Percentiles rank a stretch among this genome's conserved stretches.
Evolutionary conservation across 164 flowering plant genomes (phyloP).

Genomic region (Stephania yunnanensis): DNA sequence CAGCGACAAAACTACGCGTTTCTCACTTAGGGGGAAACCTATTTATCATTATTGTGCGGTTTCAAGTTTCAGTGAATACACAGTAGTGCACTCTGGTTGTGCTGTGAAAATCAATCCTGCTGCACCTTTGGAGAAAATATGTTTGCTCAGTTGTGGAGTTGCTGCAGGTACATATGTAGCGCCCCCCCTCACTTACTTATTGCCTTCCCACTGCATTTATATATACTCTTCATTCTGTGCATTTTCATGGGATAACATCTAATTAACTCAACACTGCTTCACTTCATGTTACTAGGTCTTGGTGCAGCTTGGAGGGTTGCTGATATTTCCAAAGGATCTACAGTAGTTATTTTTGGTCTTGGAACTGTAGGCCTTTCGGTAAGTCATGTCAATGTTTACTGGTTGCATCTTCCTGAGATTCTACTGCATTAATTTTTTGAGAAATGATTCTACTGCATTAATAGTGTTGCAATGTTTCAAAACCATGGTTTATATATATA

Average conservation of each 20-base stretch:
- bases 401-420: background rate
- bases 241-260: no score
- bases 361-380: slow-evolving; percentile 98
- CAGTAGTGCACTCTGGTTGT: slow-evolving; percentile 93
- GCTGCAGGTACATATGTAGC: slow-evolving; percentile 63
- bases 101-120: slow-evolving; percentile 71
- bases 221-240: no score
- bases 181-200: no score
- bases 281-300: slow-evolving; percentile 41
- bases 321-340: slow-evolving; percentile 70
- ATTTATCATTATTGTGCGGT: slow-evolving; percentile 93
- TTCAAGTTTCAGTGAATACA: slow-evolving; percentile 94
- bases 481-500: background rate
- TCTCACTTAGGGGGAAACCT: slow-evolving; percentile 75
- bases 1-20: slow-evolving; percentile 82
- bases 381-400: slow-evolving; percentile 28
- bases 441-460: background rate
- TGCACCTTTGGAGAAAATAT: slow-evolving; percentile 80
- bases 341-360: slow-evolving; percentile 84
- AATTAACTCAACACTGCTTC: no score
- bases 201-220: no score
- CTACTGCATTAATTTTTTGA: background rate
- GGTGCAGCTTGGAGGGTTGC: slow-evolving; percentile 99
- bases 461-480: background rate
- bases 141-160: slow-evolving; percentile 94